Evolutionary conservation across 805 yeast species (phyloP).

Genomic region (Saccharomycopsis sp.): DNA sequence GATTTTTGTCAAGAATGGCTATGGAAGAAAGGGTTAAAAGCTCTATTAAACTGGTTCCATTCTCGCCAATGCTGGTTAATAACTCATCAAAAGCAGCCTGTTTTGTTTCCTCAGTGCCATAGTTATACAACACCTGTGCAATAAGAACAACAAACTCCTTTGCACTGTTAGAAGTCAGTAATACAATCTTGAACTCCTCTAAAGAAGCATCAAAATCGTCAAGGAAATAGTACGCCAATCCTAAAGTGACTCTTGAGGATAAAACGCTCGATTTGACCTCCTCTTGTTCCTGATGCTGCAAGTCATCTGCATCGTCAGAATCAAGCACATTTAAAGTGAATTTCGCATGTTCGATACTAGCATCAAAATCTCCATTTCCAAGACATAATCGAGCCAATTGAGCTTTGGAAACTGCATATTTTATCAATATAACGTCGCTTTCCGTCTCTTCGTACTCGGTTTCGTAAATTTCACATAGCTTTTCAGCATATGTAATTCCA

Average conservation of each 20-base stretch:
- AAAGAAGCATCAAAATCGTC: conserved; percentile 60
- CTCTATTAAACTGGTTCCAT: conserved; percentile 62
- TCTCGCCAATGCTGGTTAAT: conserved; percentile 51
- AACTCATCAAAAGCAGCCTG: conserved; percentile 83
- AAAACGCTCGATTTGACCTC: conserved; percentile 29
- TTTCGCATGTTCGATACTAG: conserved; percentile 57
- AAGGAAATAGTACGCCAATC: conserved; percentile 60
- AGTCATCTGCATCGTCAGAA: conserved; percentile 33
- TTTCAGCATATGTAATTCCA: conserved; percentile 44
- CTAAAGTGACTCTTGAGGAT: conserved; percentile 66
- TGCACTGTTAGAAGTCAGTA: conserved; percentile 49
- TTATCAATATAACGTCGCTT: conserved; percentile 37
- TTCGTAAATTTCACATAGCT: conserved; percentile 47
- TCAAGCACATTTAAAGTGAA: conserved; percentile 44
- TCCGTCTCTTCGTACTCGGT: conserved; percentile 50
- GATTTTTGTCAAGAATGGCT: conserved; percentile 53
- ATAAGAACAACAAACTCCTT: conserved; percentile 64
- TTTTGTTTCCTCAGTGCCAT: conserved; percentile 67
- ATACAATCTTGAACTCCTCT: conserved; percentile 57
- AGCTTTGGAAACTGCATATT: conserved; percentile 54
- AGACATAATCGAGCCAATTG: conserved; percentile 68
- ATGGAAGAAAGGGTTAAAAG: conserved; percentile 78
- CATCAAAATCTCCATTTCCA: conserved; percentile 48
- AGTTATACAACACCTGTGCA: conserved; percentile 73
- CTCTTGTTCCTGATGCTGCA: conserved; percentile 23